Evolutionary conservation across 352 stramenopile species (phyloP), one percentile per base, ranked within the genome.

Genomic region (Phytopythium ostracodes): DNA sequence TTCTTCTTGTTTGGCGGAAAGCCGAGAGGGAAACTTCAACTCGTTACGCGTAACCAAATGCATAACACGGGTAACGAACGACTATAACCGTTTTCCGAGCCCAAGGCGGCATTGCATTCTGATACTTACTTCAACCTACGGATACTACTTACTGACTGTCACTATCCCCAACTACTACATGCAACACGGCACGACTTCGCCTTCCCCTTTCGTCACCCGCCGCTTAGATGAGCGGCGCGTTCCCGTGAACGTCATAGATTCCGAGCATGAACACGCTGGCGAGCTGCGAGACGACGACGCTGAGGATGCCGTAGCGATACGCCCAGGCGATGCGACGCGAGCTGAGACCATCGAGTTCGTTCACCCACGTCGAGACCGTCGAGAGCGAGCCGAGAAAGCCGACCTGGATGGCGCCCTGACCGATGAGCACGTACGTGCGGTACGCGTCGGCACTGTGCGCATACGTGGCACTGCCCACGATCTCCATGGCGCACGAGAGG

Each of bases 361-460:
- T 76, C 31, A 88, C 70, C 80, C 80, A 89, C 31, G 77, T 84
- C 17, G 80, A 89, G 11, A 89, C 80, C 4, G 80, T 89, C 40
- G 80, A 89, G 31, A 89, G 70, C 33, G 80, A 89, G n/a, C 80
- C 80, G 2, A 85, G 62, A 31, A 89, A 80, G 44, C 80, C 80
- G 17, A 83, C 73, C 43, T 81, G 59, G 38, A 79, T 57, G 33
- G 64, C 75, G 40, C 76, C 74, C 66, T 84, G 65, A 8, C 76
- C 76, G 33, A 73, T 67, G 56, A 88, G 63, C 24, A 82, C 65
- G 46, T 77, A 88, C 50, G 69, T 59, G 15, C 70, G 64, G 60
- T 77, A 81, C 6, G 66, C 46, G 36, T 67, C 62, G 31, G 40
- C 63, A 35, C 68, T 66, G 36, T 75, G 59, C 1, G 66, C 60